These are phyloP conservation scores for Phytophthora ramorum DNA, from an alignment of 352 stramenopile genomes.

Conservation along the genomic window DNA sequence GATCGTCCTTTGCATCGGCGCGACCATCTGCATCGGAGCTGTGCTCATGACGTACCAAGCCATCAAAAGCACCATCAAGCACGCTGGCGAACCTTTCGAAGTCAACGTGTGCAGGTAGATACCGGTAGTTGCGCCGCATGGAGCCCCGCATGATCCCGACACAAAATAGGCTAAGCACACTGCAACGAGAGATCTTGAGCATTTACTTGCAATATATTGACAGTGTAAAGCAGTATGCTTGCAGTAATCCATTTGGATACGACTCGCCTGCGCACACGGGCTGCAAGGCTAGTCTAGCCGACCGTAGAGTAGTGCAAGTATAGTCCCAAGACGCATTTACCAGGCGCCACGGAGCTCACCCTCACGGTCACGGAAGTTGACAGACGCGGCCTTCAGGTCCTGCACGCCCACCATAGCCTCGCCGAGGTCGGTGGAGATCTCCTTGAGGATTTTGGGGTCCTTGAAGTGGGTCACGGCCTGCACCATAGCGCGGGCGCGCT, in stretches of 20 bases:
- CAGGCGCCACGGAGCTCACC: conserved; percentile 81
- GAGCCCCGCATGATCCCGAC: background rate
- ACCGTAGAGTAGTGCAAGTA: conserved; percentile 16
- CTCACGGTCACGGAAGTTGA: conserved; percentile 98
- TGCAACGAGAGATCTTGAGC: conserved; percentile 10
- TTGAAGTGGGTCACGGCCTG: conserved; percentile 98
- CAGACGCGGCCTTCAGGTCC: conserved; percentile 94
- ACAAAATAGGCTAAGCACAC: background rate
- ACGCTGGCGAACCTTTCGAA: conserved; percentile 43
- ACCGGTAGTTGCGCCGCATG: background rate
- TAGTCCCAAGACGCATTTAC: conserved; percentile 39
- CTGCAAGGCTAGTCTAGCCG: background rate
- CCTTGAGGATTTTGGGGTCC: conserved; percentile 97
- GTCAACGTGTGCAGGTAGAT: conserved; percentile 47
- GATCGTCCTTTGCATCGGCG: conserved; percentile 55
- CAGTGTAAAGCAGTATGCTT: conserved; percentile 11
- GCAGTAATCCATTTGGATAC: conserved; percentile 13
- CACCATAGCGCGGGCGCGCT: conserved; percentile 96
- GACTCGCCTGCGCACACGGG: conserved; percentile 5
- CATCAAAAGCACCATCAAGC: conserved; percentile 52
- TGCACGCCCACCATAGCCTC: conserved; percentile 98
- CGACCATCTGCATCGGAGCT: conserved; percentile 49
- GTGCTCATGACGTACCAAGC: conserved; percentile 61
- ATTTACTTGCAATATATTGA: conserved; percentile 41
- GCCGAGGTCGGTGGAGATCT: conserved; percentile 95